These are phyloP conservation scores for Metschnikowia lochheadii DNA, from an alignment of 805 yeast species.

Conservation along the genomic window DNA sequence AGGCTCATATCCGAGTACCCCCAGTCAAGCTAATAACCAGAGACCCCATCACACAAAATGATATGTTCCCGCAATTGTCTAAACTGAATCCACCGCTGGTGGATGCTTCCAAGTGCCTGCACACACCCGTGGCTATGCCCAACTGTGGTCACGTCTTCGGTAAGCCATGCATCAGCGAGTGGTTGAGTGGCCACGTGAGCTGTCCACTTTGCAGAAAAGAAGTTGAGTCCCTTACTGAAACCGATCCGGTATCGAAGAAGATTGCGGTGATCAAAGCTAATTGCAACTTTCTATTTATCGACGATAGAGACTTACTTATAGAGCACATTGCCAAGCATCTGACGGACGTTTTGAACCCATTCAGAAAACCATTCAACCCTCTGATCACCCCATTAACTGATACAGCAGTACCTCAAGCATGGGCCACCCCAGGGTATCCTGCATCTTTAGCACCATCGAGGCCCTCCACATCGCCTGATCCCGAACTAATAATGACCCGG, in stretches of 20 bases:
- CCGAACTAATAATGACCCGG: conserved; percentile 15
- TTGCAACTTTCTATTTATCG: conserved; percentile 9
- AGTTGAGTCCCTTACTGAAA: conserved; percentile 12
- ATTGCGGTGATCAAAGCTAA: conserved; percentile 8
- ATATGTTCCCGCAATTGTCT: conserved; percentile 12
- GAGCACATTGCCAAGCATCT: conserved; percentile 26
- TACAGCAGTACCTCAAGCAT: conserved; percentile 30
- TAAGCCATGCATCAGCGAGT: conserved; percentile 17
- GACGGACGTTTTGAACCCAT: conserved; percentile 38
- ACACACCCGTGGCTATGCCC: conserved; percentile 17
- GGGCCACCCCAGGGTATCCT: conserved; percentile 26
- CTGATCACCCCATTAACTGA: conserved; percentile 38
- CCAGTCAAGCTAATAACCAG: conserved; percentile 6
- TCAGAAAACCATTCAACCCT: conserved; percentile 33
- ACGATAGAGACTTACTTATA: conserved; percentile 17
- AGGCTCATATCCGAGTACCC: conserved; percentile 11
- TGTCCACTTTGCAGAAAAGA: conserved; percentile 19
- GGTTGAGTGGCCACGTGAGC: conserved; percentile 16
- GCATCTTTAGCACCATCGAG: neutral
- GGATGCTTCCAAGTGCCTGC: conserved; percentile 6
- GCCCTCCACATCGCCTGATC: conserved; percentile 6
- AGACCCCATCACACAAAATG: conserved; percentile 6
- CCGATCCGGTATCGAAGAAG: conserved; percentile 8
- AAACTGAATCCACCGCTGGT: neutral
- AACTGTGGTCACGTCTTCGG: conserved; percentile 17